Base-by-base conservation (phyloP, 202 grass and related monocot species). In the Setaria italica region DNA sequence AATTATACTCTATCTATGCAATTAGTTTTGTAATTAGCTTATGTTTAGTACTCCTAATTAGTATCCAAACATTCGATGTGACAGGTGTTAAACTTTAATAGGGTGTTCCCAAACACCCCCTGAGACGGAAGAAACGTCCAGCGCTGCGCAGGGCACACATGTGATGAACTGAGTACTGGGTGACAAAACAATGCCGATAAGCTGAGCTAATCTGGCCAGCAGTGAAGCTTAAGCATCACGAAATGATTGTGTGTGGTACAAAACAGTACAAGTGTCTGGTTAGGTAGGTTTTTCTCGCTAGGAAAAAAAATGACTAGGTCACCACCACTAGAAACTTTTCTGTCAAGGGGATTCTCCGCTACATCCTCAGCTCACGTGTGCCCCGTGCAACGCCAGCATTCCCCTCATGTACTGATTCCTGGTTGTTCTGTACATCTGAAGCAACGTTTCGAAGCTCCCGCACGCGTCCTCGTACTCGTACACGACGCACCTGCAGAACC, bases 371-470 rank as follows among this genome's bases (percentile, higher is more conserved):
- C 12, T 53, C 47, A 13, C 8, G 50, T 69, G 77, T 64, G 46
- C 89, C 43, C 88, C 80, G 77, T 99, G 88, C 57, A 99, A 76
- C 55, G 79, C 85, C 39, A 94, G 30, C 91, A 94, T 99, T 68
- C 96, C 93, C 77, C 63, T 88, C 88, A 56, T 89, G 81, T 94
- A 94, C 62, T 84, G 93, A 15, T 57, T 92, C 77, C 93, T 92
- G 55, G 77, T 60, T 53, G 73, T 66, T 70, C 87, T 87, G 11
- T 99, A 96, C 82, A 88, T 84, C 33, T 72, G 67, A 41, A 99
- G 86, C 90, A 88, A 35, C 20, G 29, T 39, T 9, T 80, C 69
- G 16, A 91, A 92, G 35, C 41, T 70, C 20, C 80, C 6, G 70
- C 97, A 65, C 0, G 85, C 82, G 19, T 94, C 93, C 46, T 92